Evolutionary conservation across 2,329 filamentous ascomycete species (phyloP).

Genomic region (Stachybotrys chartarum): DNA sequence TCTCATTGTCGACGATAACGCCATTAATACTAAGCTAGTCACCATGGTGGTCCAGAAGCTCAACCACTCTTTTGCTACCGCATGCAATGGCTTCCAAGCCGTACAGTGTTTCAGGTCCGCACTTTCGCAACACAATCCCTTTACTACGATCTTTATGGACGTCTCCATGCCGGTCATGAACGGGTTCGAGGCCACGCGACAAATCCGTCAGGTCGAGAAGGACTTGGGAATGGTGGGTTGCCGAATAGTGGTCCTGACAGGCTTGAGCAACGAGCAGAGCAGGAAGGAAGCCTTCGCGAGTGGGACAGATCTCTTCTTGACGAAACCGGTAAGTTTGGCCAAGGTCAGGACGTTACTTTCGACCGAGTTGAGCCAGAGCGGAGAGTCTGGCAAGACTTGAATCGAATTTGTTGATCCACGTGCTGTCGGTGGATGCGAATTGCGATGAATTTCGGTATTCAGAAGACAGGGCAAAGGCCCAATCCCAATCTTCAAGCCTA

Average conservation of each 20-base stretch:
- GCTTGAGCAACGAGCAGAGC: not conserved
- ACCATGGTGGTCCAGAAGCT: not conserved
- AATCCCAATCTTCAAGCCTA: too few relatives aligned
- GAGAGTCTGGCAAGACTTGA: too few relatives aligned
- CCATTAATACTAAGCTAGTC: not conserved
- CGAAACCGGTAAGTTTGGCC: not conserved
- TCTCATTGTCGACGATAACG: not conserved
- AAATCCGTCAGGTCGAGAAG: not conserved
- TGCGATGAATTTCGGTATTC: too few relatives aligned
- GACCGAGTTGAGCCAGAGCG: too few relatives aligned
- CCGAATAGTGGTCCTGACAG: not conserved
- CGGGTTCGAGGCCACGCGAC: not conserved
- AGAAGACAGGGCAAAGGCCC: too few relatives aligned
- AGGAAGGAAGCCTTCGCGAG: not conserved
- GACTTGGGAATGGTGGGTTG: not conserved
- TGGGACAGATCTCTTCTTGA: not conserved
- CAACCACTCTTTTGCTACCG: not conserved
- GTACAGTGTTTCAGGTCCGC: not conserved
- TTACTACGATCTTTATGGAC: not conserved
- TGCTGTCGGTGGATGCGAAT: too few relatives aligned
- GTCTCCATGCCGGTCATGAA: not conserved
- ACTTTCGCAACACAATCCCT: not conserved
- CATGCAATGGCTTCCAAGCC: not conserved
- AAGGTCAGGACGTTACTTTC: not conserved
- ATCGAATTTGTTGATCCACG: too few relatives aligned